Base-by-base conservation (phyloP, 768 basidiomycete species). In the Tephrocybe sp. region DNA sequence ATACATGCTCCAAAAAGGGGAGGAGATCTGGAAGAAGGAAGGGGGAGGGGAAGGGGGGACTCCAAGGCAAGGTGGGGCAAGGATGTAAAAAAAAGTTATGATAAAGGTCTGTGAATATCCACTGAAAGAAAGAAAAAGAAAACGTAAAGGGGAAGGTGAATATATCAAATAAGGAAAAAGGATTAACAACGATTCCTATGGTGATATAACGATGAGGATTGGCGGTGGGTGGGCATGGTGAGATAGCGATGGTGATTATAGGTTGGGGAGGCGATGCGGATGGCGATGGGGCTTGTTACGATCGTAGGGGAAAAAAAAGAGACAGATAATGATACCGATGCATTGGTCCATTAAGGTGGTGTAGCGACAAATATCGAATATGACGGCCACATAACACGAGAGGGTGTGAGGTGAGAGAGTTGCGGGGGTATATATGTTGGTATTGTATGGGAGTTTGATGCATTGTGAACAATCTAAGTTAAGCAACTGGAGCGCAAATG, bases 291-390 rank as follows among this genome's bases (percentile, higher is more conserved):
- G 21, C 3, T 22, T 19, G 16, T 13, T 19, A 33, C 23, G n/a
- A 31, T 37, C 10, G 34, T 38, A 31, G 22, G 37, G 34, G 4
- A 11, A 24, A 21, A 38, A 13, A n/a, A n/a, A 43, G 4, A 21
- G 24, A n/a, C 22, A 18, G 43, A 44, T 19, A 22, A 24, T 15
- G 43, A 51, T 51, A 36, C 50, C 31, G 42, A 22, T 45, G 49
- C 49, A 45, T 50, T 50, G 37, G 44, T 41, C 50, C 44, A 40
- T 33, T 51, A 45, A 27, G 11, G 33, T 50, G 30, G 15, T 31
- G 50, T 50, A 38, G 15, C 39, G 50, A 46, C 30, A 46, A 51
- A 41, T 38, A 51, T 51, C 50, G 31, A 45, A 33, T 37, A 51
- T 33, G 25, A n/a, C n/a, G n/a, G n/a, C n/a, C n/a, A n/a, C n/a